Evolutionary conservation across 2,329 filamentous ascomycete genomes (phyloP).

Genomic region (Aschersonia sp.): DNA sequence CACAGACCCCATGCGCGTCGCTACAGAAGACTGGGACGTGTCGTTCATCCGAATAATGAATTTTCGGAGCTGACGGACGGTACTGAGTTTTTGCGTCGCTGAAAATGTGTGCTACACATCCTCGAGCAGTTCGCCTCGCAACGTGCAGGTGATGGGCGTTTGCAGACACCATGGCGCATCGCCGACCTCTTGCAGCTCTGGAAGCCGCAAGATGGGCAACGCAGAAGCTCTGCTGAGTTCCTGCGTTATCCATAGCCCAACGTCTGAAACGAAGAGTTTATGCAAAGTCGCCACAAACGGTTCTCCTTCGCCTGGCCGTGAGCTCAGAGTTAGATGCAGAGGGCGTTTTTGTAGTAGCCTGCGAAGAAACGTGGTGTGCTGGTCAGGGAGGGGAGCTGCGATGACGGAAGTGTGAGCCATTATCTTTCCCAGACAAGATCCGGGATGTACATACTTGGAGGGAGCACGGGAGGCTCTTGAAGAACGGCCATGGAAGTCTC

Average conservation of each 20-base stretch:
- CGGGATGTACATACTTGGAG: slow-evolving; percentile 1
- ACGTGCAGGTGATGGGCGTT: slow-evolving; percentile 1
- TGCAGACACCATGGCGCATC: not conserved
- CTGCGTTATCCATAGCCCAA: slow-evolving; percentile 7
- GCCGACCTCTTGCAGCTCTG: not conserved
- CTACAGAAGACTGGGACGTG: not conserved
- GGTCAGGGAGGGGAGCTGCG: slow-evolving; percentile 3
- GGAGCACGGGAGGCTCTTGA: not conserved
- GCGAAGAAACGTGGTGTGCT: slow-evolving; percentile 5
- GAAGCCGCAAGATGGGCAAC: slow-evolving; percentile 8
- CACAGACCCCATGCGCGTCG: slow-evolving; percentile 7
- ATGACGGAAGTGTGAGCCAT: not conserved
- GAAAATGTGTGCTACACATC: slow-evolving; percentile 12
- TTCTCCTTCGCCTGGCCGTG: not conserved
- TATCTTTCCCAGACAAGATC: not conserved
- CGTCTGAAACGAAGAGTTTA: slow-evolving; percentile 2
- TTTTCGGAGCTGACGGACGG: slow-evolving; percentile 12
- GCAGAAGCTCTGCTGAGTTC: slow-evolving; percentile 1
- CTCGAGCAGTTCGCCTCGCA: slow-evolving; percentile 13
- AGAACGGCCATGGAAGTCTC: not conserved
- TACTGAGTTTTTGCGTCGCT: slow-evolving; percentile 9
- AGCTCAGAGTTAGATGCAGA: slow-evolving; percentile 6
- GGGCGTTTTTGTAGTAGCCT: slow-evolving; percentile 5
- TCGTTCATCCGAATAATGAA: slow-evolving; percentile 11
- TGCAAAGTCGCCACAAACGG: slow-evolving; percentile 1